Percentiles rank a stretch among this genome's conserved stretches.
phyloP scores from a whole-genome alignment of 805 yeast genomes.

The Yamadazyma akitaensis region DNA sequence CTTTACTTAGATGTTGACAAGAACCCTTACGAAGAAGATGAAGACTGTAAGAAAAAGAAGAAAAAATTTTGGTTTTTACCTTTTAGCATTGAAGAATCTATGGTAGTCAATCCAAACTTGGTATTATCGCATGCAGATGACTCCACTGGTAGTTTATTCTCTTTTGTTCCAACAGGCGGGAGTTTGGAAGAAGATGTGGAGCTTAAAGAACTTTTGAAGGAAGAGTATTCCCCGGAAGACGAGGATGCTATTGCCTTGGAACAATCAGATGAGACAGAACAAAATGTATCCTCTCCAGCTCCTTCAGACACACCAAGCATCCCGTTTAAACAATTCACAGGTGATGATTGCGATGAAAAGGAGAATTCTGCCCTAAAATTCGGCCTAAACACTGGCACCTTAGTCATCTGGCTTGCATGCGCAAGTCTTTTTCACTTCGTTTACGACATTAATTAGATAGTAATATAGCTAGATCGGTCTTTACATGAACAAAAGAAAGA shows the following conservation, averaged over 20 bases:
- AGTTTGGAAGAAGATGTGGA: constrained; percentile 5
- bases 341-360: neutral
- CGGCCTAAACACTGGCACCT: neutral
- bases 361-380: neutral
- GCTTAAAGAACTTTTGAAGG: neutral
- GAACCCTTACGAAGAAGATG: constrained; percentile 6
- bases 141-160: constrained; percentile 3
- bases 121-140: constrained; percentile 9
- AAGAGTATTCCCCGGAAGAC: neutral
- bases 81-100: constrained; percentile 7
- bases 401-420: constrained; percentile 1
- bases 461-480: neutral
- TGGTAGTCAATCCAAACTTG: constrained; percentile 9
- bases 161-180: constrained; percentile 3
- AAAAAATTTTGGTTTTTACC: constrained; percentile 19
- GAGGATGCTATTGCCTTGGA: neutral
- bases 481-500: neutral
- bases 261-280: neutral
- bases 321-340: constrained; percentile 5
- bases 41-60: constrained; percentile 9
- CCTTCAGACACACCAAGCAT: neutral
- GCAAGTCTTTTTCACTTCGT: neutral
- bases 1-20: constrained; percentile 16
- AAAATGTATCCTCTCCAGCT: neutral
- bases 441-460: neutral